phyloP scores from a whole-genome alignment of 345 rosid genomes.

The Hypericum androsaemum region DNA sequence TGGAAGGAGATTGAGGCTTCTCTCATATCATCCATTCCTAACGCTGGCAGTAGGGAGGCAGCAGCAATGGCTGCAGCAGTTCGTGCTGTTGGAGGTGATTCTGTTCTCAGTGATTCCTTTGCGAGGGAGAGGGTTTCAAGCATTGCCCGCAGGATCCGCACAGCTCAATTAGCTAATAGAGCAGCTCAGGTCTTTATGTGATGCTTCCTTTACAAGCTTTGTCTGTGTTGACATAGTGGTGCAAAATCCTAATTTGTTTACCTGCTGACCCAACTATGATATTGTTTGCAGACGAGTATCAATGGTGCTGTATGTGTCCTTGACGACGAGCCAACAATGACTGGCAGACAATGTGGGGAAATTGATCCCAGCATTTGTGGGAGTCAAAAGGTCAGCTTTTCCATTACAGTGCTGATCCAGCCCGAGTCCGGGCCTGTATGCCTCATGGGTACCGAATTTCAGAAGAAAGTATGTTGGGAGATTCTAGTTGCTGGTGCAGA shows the following conservation, averaged over 20 bases:
- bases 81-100: slow-evolving; percentile 99
- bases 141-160: slow-evolving; percentile 90
- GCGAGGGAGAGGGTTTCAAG: slow-evolving; percentile 98
- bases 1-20: slow-evolving; percentile 99
- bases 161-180: slow-evolving; percentile 79
- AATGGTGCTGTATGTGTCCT: slow-evolving; percentile 82
- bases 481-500: slow-evolving; percentile 98
- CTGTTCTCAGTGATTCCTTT: slow-evolving; percentile 98
- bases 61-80: slow-evolving; percentile 99
- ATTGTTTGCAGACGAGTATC: slow-evolving; percentile 63
- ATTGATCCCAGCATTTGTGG: slow-evolving; percentile 65
- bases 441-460: slow-evolving; percentile 91
- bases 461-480: slow-evolving; percentile 95
- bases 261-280: slow-evolving; percentile 3
- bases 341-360: slow-evolving; percentile 82
- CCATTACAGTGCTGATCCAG: slow-evolving; percentile 86
- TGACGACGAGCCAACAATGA: slow-evolving; percentile 88
- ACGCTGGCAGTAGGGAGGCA: slow-evolving; percentile 98
- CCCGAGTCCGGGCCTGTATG: slow-evolving; percentile 99
- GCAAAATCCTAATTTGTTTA: no score
- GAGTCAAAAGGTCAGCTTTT: slow-evolving; percentile 81
- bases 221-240: slow-evolving; percentile 2
- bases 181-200: slow-evolving; percentile 62
- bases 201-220: slow-evolving; percentile 6
- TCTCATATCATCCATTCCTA: slow-evolving; percentile 92